A percentile compares a stretch with the other conserved stretches of the same genome.
Evolutionary conservation across 1,284 basidiomycete species (phyloP).

Genomic region (Marasmius fiardii): DNA sequence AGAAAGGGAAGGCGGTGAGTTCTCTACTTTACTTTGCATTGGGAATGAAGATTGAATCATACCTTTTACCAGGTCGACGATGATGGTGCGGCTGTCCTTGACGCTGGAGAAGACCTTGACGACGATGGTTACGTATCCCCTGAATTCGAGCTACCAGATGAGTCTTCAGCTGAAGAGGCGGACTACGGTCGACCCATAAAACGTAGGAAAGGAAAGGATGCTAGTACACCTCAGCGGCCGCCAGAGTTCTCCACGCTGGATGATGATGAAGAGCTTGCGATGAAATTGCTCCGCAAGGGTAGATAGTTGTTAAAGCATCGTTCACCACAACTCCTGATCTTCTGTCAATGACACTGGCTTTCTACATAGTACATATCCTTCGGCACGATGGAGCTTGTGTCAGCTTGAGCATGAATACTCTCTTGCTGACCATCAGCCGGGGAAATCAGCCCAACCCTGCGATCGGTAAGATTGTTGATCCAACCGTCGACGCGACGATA

Average conservation of each 20-base stretch:
- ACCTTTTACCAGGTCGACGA: conserved; percentile 8
- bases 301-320: no score
- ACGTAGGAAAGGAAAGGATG: conserved; percentile 27
- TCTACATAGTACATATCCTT: no score
- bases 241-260: neutral
- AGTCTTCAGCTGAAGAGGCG: conserved; percentile 40
- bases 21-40: conserved; percentile 8
- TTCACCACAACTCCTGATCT: no score
- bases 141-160: conserved; percentile 58
- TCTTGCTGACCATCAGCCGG: no score
- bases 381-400: no score
- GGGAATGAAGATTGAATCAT: neutral
- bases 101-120: conserved; percentile 32
- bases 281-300: neutral
- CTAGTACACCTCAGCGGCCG: conserved; percentile 1
- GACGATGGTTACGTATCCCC: conserved; percentile 73
- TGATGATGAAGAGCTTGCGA: neutral
- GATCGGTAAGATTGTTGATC: no score
- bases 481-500: no score
- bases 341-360: no score
- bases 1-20: conserved; percentile 59
- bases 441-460: no score
- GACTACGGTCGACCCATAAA: conserved; percentile 35
- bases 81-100: conserved; percentile 25
- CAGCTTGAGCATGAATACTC: no score